phyloP scores from a whole-genome alignment of 1,139 yeast genomes.

The Saccharomyces hybrid region DNA sequence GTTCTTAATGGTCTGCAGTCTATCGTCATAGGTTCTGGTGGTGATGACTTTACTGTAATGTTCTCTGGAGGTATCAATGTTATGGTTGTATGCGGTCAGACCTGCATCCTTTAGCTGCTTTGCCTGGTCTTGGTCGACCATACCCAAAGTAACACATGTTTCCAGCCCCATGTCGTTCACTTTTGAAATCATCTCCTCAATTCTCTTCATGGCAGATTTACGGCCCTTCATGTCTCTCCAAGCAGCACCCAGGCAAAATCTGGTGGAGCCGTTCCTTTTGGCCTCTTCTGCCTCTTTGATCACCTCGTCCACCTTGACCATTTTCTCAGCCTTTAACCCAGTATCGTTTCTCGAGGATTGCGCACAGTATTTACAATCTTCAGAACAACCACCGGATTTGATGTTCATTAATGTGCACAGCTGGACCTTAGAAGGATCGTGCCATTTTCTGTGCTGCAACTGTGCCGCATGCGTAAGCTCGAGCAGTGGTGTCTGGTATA shows the following conservation, averaged over 20 bases:
- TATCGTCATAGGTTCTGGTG: slow-evolving; percentile 62
- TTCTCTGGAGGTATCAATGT: slow-evolving; percentile 71
- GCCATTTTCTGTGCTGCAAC: slow-evolving; percentile 56
- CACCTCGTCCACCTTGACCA: slow-evolving; percentile 55
- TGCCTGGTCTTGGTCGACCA: slow-evolving; percentile 61
- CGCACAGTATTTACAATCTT: slow-evolving; percentile 75
- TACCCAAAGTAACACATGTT: slow-evolving; percentile 74
- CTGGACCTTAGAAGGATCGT: slow-evolving; percentile 64
- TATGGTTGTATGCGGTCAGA: slow-evolving; percentile 74
- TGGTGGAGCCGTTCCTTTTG: slow-evolving; percentile 60
- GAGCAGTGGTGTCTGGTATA: slow-evolving; percentile 58
- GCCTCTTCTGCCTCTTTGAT: slow-evolving; percentile 58
- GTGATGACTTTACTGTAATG: slow-evolving; percentile 66
- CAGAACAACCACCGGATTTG: slow-evolving; percentile 76
- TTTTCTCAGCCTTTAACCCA: slow-evolving; percentile 59
- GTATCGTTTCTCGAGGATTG: slow-evolving; percentile 65
- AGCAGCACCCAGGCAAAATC: slow-evolving; percentile 84
- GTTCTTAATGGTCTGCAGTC: slow-evolving; percentile 55
- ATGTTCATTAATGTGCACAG: slow-evolving; percentile 67
- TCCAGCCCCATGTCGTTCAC: slow-evolving; percentile 66
- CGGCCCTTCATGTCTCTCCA: slow-evolving; percentile 83
- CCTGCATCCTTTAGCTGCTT: slow-evolving; percentile 56
- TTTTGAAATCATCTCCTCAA: slow-evolving; percentile 56
- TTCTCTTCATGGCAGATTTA: slow-evolving; percentile 55
- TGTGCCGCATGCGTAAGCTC: slow-evolving; percentile 59